Percentiles rank a stretch among this genome's conserved stretches.
Conservation (phyloP, 1,139 yeast species). For the Scheffersomyces segobiensis region DNA sequence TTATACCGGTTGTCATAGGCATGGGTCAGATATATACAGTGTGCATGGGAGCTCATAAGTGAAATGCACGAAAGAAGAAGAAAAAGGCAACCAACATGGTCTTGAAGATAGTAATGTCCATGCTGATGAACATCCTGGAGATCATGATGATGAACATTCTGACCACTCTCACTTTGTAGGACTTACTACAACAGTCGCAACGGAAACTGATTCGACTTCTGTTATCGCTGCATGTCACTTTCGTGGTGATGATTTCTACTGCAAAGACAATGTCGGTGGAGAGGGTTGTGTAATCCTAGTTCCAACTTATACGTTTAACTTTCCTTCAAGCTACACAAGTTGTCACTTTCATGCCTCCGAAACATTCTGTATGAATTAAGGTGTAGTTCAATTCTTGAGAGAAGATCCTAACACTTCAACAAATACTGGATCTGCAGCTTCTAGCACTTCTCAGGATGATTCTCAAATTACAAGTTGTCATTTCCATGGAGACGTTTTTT, state of each 20-base stretch:
- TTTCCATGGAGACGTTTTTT: constrained; percentile 23
- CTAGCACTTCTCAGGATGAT: not conserved
- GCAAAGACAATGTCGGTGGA: constrained; percentile 24
- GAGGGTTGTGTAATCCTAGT: constrained; percentile 31
- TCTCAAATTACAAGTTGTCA: constrained; percentile 25
- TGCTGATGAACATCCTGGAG: not conserved
- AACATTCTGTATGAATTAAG: constrained; percentile 21
- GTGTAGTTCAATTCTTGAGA: constrained; percentile 23
- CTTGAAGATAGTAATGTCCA: not conserved
- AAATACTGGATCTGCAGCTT: not conserved
- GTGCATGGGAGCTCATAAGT: constrained; percentile 4
- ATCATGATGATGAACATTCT: not conserved
- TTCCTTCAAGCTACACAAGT: constrained; percentile 23
- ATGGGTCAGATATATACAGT: constrained; percentile 3
- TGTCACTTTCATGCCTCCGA: constrained; percentile 30
- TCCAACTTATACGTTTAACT: constrained; percentile 16
- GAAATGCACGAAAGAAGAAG: constrained; percentile 1
- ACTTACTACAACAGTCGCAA: not conserved
- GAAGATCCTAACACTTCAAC: not conserved
- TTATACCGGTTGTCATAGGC: constrained; percentile 6
- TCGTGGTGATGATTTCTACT: constrained; percentile 23
- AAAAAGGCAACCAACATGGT: not conserved
- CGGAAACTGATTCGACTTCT: not conserved
- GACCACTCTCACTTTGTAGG: not conserved
- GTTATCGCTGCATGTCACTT: constrained; percentile 26